phyloP scores from a whole-genome alignment of 805 yeast species.

The Priceomyces fermenticarens region DNA sequence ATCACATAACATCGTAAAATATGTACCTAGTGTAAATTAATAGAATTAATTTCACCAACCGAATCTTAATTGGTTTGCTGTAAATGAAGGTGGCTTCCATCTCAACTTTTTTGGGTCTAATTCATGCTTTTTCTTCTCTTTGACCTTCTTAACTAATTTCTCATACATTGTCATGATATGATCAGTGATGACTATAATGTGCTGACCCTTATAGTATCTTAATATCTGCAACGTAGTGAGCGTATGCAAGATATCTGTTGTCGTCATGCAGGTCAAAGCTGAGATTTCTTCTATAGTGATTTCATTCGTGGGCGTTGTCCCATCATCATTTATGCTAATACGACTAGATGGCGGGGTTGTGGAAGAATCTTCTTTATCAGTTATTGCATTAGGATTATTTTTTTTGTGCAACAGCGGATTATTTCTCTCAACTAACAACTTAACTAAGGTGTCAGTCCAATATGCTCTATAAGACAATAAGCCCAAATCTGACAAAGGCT shows the following conservation, averaged over 20 bases:
- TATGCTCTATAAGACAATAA: slow-evolving; percentile 88
- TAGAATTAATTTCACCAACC: slow-evolving; percentile 63
- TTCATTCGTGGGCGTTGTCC: slow-evolving; percentile 33
- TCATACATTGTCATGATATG: slow-evolving; percentile 77
- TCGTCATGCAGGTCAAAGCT: slow-evolving; percentile 85
- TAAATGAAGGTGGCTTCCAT: slow-evolving; percentile 96
- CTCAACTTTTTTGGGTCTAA: slow-evolving; percentile 67
- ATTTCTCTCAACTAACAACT: slow-evolving; percentile 60
- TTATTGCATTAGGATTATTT: slow-evolving; percentile 27
- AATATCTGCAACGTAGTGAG: slow-evolving; percentile 87
- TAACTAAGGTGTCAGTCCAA: slow-evolving; percentile 90
- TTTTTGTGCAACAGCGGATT: slow-evolving; percentile 35
- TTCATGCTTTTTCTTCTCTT: slow-evolving; percentile 70
- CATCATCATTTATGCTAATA: slow-evolving; percentile 3
- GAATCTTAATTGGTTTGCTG: slow-evolving; percentile 92
- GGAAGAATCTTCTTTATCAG: slow-evolving; percentile 31
- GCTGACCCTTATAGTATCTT: slow-evolving; percentile 93
- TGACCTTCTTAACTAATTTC: slow-evolving; percentile 45
- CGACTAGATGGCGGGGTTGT: slow-evolving; percentile 18
- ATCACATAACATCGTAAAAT: neutral
- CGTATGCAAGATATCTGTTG: slow-evolving; percentile 92
- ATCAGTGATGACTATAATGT: slow-evolving; percentile 80
- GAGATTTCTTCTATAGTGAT: slow-evolving; percentile 90
- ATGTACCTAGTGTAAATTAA: neutral
- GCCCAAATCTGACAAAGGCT: slow-evolving; percentile 94